Base-by-base conservation (phyloP, 2,329 filamentous ascomycete genomes). In the Pseudovirgaria hyperparasitica region DNA sequence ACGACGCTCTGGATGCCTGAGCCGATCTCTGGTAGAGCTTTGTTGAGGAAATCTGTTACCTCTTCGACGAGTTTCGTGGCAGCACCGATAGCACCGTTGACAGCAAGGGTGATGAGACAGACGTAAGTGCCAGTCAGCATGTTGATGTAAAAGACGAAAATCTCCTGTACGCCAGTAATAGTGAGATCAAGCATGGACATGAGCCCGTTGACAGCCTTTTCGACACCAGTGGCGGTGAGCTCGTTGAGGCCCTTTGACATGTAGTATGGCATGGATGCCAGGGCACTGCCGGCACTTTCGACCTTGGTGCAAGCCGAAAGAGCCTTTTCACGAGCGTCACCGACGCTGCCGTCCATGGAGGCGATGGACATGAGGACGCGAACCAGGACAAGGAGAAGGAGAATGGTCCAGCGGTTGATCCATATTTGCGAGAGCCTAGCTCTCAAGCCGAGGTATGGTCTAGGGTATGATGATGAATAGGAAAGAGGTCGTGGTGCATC, bases 231-330 rank as follows among this genome's bases (percentile, higher is more conserved):
- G 17, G 84, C 82, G 6, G 82, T 79, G 40, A 96, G 60, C 32
- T 82, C 71, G 57, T 98, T 98, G 49, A 94, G 76, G 29, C 90
- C 90, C 27, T 70, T 63, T 2, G 86, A 81, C 50, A 96, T 76
- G 58, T 93, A 96, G 55, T 94, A 80, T 31, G 90, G 90, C 85
- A 96, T 93, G 19, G 90, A 96, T 20, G 87, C 90, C 82, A 98
- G 87, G 34, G 84, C 71, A 50, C 85, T 94, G 36, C 87, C 90
- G 41, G 92, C 72, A 40, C 82, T 82, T 60, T 98, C 87, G 25
- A 96, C 87, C 51, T 81, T 80, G 31, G 76, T 84, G 55, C 90
- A 98, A 37, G 87, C 85, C 27, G 82, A 78, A 28, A 93, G 69
- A 14, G 90, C 87, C 62, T 93, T 76, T 30, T 62, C 55, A 52